These are phyloP conservation scores for Alternaria triticimaculans DNA, from an alignment of 2,329 filamentous ascomycete species.

Conservation along the genomic window DNA sequence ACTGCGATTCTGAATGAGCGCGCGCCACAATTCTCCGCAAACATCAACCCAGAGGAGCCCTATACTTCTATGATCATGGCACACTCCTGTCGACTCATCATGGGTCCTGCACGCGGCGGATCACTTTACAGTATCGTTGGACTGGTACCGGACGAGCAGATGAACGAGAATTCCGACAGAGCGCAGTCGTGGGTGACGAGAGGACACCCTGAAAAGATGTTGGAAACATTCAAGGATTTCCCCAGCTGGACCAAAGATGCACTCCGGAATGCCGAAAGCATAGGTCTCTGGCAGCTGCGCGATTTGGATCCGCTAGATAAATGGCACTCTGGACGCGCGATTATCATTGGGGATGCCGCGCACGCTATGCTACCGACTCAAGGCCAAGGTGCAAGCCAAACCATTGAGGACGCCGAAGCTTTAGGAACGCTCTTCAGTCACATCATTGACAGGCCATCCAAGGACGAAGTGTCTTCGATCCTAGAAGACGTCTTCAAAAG, in stretches of 20 bases:
- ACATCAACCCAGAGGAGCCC: conserved; percentile 49
- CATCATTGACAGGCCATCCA: not conserved
- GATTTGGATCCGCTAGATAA: conserved; percentile 52
- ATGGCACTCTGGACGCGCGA: conserved; percentile 56
- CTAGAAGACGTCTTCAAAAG: conserved; percentile 15
- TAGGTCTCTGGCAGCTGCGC: conserved; percentile 56
- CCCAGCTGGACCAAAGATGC: conserved; percentile 50
- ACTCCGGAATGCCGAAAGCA: conserved; percentile 41
- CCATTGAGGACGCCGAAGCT: conserved; percentile 58
- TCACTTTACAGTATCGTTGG: conserved; percentile 54
- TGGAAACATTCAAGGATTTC: conserved; percentile 52
- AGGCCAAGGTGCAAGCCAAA: conserved; percentile 63
- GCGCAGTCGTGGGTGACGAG: conserved; percentile 51
- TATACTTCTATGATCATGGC: conserved; percentile 57
- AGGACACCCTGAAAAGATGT: conserved; percentile 47
- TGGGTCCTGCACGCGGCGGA: conserved; percentile 54
- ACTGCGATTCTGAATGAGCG: conserved; percentile 1
- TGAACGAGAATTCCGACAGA: conserved; percentile 47
- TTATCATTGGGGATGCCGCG: conserved; percentile 59
- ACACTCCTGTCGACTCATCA: conserved; percentile 52
- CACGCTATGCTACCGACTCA: conserved; percentile 62
- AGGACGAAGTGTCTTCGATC: not conserved
- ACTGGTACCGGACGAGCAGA: conserved; percentile 54
- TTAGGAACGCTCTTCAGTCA: conserved; percentile 38
- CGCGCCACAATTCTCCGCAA: conserved; percentile 27